Evolutionary conservation across 2,329 filamentous ascomycete genomes (phyloP), one percentile per base, ranked within the genome.

Genomic region (Orbilia blumenaviensis): DNA sequence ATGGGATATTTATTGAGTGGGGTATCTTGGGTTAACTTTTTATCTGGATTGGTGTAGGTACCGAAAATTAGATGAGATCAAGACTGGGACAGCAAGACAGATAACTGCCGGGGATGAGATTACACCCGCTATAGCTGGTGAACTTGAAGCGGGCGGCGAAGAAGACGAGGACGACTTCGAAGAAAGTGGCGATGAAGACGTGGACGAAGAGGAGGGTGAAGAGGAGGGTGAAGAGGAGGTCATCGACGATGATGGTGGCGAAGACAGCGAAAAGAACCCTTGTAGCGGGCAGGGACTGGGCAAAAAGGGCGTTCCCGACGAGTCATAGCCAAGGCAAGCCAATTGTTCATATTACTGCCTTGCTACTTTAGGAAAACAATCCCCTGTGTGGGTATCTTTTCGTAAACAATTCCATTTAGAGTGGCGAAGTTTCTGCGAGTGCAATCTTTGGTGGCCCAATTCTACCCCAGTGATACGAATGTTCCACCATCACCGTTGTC

Each of bases 1-100:
- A 12, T 18, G 12, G 36, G n/a, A 10, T 34, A 54, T 10, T 14
- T 56, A 23, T 10, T 38, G 32, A 21, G 12, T 2, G 41, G 41
- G 25, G 23, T 42, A 21, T 27, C 1, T 27, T 10, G 38, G 14
- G 10, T 46, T 71, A 71, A 71, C 44, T 18, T 34, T n/a, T 54
- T 21, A 46, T 36, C 9, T 12, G 23, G 14, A 23, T 44, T 34
- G 18, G 38, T 29, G n/a, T 61, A 76, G 72, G 34, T 76, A 76
- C 27, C 72, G 86, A 76, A 86, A 86, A 80, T 82, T 92, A 0
- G 86, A 85, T 2, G 86, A 87, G 74, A 86, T 84, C 54, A 86
- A 85, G 79, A 81, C 78, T 18, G 64, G 18, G 14, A 50, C 34
- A 12, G 48, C 41, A 7, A 64, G 42, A 8, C 48, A 66, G 34